Evolutionary conservation across 2,329 filamentous ascomycete species (phyloP).

Genomic region (Cyclaneusma minus): DNA sequence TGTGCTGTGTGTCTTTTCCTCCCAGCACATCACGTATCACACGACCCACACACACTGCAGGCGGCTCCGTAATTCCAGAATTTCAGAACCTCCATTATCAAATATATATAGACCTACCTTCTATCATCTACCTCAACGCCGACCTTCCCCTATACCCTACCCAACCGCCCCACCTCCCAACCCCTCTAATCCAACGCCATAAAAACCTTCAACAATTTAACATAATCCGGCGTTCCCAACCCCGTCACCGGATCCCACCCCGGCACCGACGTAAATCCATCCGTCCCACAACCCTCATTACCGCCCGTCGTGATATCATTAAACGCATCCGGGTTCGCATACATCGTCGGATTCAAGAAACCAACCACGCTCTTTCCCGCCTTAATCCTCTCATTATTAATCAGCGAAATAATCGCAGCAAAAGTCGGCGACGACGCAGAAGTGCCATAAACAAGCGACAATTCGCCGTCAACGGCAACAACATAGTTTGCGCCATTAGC

Average conservation of each 20-base stretch:
- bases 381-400: slow-evolving; percentile 41
- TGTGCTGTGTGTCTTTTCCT: too few relatives aligned
- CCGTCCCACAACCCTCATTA: too few relatives aligned
- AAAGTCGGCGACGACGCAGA: slow-evolving; percentile 35
- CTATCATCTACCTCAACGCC: too few relatives aligned
- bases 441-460: slow-evolving; percentile 11
- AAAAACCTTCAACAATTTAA: slow-evolving; percentile 18
- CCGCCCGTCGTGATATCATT: too few relatives aligned
- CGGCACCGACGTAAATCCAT: slow-evolving; percentile 6
- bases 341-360: slow-evolving; percentile 44
- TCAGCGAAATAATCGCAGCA: slow-evolving; percentile 37
- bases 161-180: too few relatives aligned
- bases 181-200: too few relatives aligned
- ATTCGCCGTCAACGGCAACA: slow-evolving; percentile 9
- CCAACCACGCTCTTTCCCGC: slow-evolving; percentile 27
- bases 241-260: slow-evolving; percentile 29
- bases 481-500: slow-evolving; percentile 13
- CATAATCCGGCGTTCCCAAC: slow-evolving; percentile 26
- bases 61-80: too few relatives aligned
- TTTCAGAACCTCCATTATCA: too few relatives aligned
- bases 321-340: slow-evolving; percentile 27
- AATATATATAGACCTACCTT: too few relatives aligned
- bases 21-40: too few relatives aligned
- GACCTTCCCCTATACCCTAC: too few relatives aligned
- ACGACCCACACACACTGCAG: too few relatives aligned